Evolutionary conservation across 352 stramenopile genomes (phyloP).

Genomic region (Globisporangium solare): DNA sequence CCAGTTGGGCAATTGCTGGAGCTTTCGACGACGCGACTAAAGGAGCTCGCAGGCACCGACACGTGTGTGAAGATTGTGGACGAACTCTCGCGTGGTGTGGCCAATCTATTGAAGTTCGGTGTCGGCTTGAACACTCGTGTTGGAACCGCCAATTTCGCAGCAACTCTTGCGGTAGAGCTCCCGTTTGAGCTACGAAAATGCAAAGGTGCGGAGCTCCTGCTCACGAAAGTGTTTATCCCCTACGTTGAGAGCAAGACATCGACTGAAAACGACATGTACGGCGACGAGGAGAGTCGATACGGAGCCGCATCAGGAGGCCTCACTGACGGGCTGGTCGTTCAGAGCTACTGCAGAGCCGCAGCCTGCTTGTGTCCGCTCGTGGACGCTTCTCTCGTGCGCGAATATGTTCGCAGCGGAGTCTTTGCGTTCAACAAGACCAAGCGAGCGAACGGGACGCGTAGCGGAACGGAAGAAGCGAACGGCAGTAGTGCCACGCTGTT

Average conservation of each 20-base stretch:
- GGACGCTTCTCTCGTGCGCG: constrained; percentile 30
- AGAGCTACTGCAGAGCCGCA: constrained; percentile 68
- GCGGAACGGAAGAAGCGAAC: not conserved
- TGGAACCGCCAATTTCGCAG: constrained; percentile 72
- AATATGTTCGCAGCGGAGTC: constrained; percentile 68
- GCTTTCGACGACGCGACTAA: constrained; percentile 48
- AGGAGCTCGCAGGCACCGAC: constrained; percentile 37
- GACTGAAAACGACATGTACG: constrained; percentile 70
- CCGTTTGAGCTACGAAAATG: constrained; percentile 71
- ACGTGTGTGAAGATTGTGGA: constrained; percentile 43
- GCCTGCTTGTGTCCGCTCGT: constrained; percentile 68
- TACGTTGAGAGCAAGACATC: constrained; percentile 51
- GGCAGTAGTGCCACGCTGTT: not conserved
- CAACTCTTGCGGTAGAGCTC: constrained; percentile 58
- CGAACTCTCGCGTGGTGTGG: constrained; percentile 43
- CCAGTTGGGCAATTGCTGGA: constrained; percentile 72
- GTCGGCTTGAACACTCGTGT: constrained; percentile 81
- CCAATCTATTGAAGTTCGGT: constrained; percentile 63
- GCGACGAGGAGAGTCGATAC: constrained; percentile 57
- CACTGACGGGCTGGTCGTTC: constrained; percentile 55
- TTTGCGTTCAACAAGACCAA: constrained; percentile 39
- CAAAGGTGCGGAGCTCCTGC: constrained; percentile 46
- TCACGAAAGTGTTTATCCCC: constrained; percentile 51
- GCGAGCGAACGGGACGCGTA: not conserved
- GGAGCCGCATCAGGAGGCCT: constrained; percentile 23